Evolutionary conservation across 208 protist species (phyloP), one percentile per base, ranked within the genome.

Genomic region (Herpetomonas tarakana): DNA sequence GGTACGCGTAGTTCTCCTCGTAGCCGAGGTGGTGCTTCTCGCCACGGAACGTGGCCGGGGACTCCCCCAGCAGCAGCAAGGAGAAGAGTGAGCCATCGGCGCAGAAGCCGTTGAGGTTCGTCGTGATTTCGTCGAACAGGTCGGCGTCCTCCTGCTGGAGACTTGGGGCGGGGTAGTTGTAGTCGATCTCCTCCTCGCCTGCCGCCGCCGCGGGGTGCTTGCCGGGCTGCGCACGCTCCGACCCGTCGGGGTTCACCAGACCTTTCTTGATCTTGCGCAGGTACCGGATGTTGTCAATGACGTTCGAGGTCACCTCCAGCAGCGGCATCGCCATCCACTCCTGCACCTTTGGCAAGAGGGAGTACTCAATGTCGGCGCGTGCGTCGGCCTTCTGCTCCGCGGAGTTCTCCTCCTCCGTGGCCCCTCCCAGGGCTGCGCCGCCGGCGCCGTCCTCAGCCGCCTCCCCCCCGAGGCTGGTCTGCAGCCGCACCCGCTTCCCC

Each of bases 21-120:
- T 86, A 91, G n/a, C 84, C 84, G 31, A 86, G 71, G 58, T 91
- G 84, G 0, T 69, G 75, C 14, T 51, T 41, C n/a, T 28, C 49
- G 45, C 44, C 49, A 14, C 70, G 73, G 45, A 91, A 91, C 6
- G 46, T 41, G 19, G 57, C 51, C n/a, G 77, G 72, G 30, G 68
- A 47, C 52, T 91, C 84, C 49, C 80, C 84, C 44, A 91, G 55
- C 0, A 59, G 50, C 41, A 91, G 45, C 49, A 91, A 27, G 61
- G 61, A 60, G n/a, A 74, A 68, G 1, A 78, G 78, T 1, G 68
- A 53, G 14, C 77, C 81, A 25, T 21, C 62, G 12, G 62, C 65
- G n/a, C 67, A 57, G 64, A 72, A 88, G 46, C 71, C 69, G 21
- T 86, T 74, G 0, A 91, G 2, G 22, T 65, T 73, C 31, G 70